Evolutionary conservation across 495 filamentous ascomycete genomes (phyloP).

Genomic region (Penicillium simplicissimum): DNA sequence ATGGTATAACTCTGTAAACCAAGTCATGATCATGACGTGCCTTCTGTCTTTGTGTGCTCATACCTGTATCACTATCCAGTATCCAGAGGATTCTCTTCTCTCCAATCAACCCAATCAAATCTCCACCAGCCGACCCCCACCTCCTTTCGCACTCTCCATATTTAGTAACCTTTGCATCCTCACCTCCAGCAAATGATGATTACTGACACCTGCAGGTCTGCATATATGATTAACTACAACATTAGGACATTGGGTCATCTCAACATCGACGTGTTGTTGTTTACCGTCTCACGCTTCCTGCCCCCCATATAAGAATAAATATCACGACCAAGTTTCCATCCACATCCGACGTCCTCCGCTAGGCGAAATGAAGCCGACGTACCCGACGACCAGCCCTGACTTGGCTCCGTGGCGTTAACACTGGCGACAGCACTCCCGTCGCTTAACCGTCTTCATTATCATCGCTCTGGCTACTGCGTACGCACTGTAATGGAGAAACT

Average conservation of each 20-base stretch:
- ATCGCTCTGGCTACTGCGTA: background rate
- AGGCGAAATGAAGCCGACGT: constrained; percentile 11
- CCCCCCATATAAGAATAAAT: no score
- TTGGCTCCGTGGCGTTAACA: constrained; percentile 14
- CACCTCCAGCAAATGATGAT: background rate
- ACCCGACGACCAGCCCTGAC: constrained; percentile 15
- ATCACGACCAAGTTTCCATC: no score
- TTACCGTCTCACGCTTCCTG: background rate
- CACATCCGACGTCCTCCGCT: background rate
- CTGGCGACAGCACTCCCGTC: background rate
- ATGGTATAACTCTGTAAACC: background rate
- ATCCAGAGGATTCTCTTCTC: background rate
- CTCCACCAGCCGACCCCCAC: background rate
- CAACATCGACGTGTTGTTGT: background rate
- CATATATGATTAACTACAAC: no score
- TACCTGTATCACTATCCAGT: no score
- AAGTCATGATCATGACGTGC: no score
- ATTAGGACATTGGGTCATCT: no score
- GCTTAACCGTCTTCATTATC: background rate
- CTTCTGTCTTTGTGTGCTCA: background rate
- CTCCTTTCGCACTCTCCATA: constrained; percentile 1
- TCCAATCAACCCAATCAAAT: background rate
- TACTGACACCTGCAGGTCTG: background rate
- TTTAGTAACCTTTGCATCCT: constrained; percentile 5
- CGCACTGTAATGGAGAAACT: background rate